Evolutionary conservation across 2,329 filamentous ascomycete species (phyloP), one percentile per base, ranked within the genome.

Genomic region (Diaporthe destruens): DNA sequence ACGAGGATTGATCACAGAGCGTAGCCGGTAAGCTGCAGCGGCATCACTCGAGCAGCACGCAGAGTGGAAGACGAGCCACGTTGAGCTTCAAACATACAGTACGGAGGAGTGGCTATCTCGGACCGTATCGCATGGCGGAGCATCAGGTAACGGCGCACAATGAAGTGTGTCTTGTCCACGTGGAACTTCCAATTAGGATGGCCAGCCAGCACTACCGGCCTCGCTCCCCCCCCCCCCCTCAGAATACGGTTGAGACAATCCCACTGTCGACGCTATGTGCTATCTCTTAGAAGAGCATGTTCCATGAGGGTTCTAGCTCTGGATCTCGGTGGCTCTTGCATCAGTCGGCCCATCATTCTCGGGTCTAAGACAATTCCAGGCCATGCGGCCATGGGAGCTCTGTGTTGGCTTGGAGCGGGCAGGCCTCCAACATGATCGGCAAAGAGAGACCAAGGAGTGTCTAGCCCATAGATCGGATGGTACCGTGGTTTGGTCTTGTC

Each of bases 171-270:
- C 51, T 57, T 18, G 66, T 49, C 61, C 61, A 65, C 53, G 66
- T 59, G 54, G 23, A 20, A 29, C 42, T 29, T 14, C 36, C 36
- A 39, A 39, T 39, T 9, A 11, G 32, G 29, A 59, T 25, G 54
- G 42, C 42, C 44, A 29, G 67, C 67, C 55, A 61, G 44, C 67
- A 70, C 44, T 61, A 23, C 55, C 36, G 54, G 67, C 51, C n/a
- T 6, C 55, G 20, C 39, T 5, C 2, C 29, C 29, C 29, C 29
- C 29, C 29, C 29, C 29, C 16, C 42, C 66, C 66, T 12, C 2
- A 8, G 66, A 57, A n/a, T 3, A 44, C 23, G 29, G n/a, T 6
- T 32, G 25, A 25, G 29, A 25, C 8, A 42, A n/a, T 18, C 32
- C n/a, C 42, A 29, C 39, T 29, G 32, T 65, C 59, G 44, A 51